Conservation (phyloP, 495 filamentous ascomycete genomes). For the Pyronema omphalodes region DNA sequence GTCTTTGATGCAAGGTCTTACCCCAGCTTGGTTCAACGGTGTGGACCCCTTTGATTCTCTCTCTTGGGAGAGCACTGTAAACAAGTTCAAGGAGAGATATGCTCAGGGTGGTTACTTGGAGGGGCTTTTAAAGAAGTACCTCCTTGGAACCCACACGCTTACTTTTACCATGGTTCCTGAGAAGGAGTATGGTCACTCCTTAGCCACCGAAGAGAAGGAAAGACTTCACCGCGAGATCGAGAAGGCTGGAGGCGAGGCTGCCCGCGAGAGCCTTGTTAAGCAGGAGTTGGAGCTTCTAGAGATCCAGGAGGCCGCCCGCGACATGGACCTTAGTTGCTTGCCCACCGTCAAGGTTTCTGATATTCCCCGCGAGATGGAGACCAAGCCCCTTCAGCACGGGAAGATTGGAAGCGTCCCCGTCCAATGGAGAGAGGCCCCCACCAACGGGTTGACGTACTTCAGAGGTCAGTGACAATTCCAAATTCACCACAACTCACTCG, state of each 20-base stretch:
- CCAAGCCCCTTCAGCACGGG: constrained; percentile 47
- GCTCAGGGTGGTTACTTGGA: constrained; percentile 64
- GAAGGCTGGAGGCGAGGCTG: constrained; percentile 49
- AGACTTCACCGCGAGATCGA: constrained; percentile 47
- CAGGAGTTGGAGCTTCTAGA: constrained; percentile 64
- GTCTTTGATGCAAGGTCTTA: constrained; percentile 67
- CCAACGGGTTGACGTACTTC: constrained; percentile 93
- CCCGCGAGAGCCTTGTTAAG: constrained; percentile 45
- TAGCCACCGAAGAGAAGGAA: constrained; percentile 58
- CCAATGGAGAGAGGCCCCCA: constrained; percentile 80
- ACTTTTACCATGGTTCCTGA: constrained; percentile 92
- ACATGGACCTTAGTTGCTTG: constrained; percentile 68
- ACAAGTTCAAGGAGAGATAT: constrained; percentile 46
- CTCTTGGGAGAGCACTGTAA: constrained; percentile 72
- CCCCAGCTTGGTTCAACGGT: constrained; percentile 87
- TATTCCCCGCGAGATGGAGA: constrained; percentile 62
- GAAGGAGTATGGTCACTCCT: constrained; percentile 45
- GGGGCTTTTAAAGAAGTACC: constrained; percentile 68
- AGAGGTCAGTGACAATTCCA: constrained; percentile 30
- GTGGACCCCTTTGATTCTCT: constrained; percentile 78
- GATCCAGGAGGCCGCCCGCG: constrained; percentile 63
- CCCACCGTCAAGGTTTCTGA: constrained; percentile 75
- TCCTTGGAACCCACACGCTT: constrained; percentile 67
- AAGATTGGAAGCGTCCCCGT: constrained; percentile 48
- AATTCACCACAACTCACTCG: background rate